Conservation (phyloP, 2,329 filamentous ascomycete genomes). For the Hawksworthiomyces lignivorus region DNA sequence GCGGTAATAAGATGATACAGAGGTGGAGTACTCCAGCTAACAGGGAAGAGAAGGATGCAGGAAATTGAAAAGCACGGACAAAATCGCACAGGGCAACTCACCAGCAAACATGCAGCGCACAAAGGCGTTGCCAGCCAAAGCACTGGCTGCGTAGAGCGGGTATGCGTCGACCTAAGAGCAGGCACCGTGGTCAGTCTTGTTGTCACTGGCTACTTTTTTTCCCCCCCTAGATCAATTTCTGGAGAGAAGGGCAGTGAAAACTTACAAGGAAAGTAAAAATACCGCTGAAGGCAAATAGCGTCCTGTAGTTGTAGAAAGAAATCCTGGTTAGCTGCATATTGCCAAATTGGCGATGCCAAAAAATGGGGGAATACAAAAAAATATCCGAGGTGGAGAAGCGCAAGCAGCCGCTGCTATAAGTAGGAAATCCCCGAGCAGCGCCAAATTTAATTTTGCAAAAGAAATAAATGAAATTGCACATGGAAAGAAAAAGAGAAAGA, state of each 20-base stretch:
- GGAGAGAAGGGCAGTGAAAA: constrained; percentile 13
- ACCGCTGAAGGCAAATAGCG: constrained; percentile 70
- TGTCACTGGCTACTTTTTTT: too few species aligned
- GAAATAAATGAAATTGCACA: not conserved
- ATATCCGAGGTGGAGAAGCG: not conserved
- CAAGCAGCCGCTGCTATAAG: constrained; percentile 2
- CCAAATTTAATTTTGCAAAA: too few species aligned
- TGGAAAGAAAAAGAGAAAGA: not conserved
- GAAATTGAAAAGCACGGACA: too few species aligned
- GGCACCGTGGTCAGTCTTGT: not conserved
- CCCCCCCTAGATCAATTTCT: too few species aligned
- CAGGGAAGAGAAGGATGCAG: not conserved
- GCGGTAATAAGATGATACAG: not conserved
- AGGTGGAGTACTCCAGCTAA: too few species aligned
- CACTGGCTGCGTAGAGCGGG: constrained; percentile 65
- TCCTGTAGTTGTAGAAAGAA: constrained; percentile 37
- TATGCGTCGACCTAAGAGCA: constrained; percentile 59
- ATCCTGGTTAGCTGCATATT: constrained; percentile 23
- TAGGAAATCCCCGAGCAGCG: too few species aligned
- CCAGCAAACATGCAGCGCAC: constrained; percentile 68
- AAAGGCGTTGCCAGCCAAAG: constrained; percentile 78
- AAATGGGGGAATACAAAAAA: too few species aligned
- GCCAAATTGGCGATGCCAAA: too few species aligned
- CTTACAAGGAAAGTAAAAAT: constrained; percentile 82
- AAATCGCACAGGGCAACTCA: constrained; percentile 31